phyloP scores from a whole-genome alignment of 1,139 yeast genomes.

The Meyerozyma sp. region DNA sequence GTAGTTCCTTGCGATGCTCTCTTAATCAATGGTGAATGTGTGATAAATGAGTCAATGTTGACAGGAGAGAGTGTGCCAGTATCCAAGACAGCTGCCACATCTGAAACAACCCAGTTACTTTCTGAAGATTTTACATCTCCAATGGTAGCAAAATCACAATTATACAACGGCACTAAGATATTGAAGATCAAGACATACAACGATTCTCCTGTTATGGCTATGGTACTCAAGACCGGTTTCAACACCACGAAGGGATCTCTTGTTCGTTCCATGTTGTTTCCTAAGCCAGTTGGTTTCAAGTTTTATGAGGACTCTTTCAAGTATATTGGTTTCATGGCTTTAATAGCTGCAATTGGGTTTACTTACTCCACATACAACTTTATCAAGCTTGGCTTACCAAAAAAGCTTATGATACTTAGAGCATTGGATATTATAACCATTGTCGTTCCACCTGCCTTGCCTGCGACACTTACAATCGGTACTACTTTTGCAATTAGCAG shows the following conservation, averaged over 20 bases:
- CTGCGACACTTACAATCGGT: slow-evolving; percentile 95
- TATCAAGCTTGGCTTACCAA: slow-evolving; percentile 66
- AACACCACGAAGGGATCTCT: slow-evolving; percentile 97
- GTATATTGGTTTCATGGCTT: slow-evolving; percentile 90
- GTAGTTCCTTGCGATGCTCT: slow-evolving; percentile 86
- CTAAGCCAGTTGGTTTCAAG: slow-evolving; percentile 90
- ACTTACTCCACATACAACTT: slow-evolving; percentile 79
- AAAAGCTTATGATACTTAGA: slow-evolving; percentile 67
- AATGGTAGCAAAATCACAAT: slow-evolving; percentile 62
- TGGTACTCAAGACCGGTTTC: slow-evolving; percentile 88
- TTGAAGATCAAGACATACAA: slow-evolving; percentile 67
- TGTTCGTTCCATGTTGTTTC: slow-evolving; percentile 92
- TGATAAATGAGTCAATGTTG: slow-evolving; percentile 90
- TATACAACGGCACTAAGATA: slow-evolving; percentile 85
- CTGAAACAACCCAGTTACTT: slow-evolving; percentile 53
- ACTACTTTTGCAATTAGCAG: slow-evolving; percentile 86
- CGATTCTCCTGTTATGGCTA: slow-evolving; percentile 76
- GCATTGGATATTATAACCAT: slow-evolving; percentile 92
- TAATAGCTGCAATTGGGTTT: slow-evolving; percentile 82
- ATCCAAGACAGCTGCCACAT: slow-evolving; percentile 65
- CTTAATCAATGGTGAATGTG: slow-evolving; percentile 84
- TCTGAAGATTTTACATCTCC: slow-evolving; percentile 60
- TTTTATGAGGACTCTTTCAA: slow-evolving; percentile 92
- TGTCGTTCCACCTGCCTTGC: slow-evolving; percentile 97
- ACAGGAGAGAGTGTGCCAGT: slow-evolving; percentile 99